Conservation (phyloP, 2,329 filamentous ascomycete genomes). For the Alternaria sp. region DNA sequence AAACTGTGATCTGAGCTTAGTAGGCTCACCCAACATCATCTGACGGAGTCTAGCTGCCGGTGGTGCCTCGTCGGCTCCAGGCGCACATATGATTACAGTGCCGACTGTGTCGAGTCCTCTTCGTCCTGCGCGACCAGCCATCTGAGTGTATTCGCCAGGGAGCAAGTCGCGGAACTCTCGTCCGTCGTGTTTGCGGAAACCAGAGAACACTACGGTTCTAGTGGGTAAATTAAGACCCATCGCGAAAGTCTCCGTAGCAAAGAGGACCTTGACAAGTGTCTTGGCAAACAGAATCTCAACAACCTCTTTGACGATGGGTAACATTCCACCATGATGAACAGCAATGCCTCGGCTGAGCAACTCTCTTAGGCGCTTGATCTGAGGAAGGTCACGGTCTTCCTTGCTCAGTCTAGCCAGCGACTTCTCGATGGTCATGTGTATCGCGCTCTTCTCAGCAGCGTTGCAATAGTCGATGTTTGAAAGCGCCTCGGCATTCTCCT, state of each 20-base stretch:
- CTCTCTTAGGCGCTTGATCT: slow-evolving; percentile 88
- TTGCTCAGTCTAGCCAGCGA: slow-evolving; percentile 90
- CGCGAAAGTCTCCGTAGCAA: slow-evolving; percentile 97
- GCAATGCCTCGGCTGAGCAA: slow-evolving; percentile 88
- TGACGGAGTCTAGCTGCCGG: slow-evolving; percentile 82
- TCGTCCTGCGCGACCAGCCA: slow-evolving; percentile 94
- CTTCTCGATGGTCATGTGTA: slow-evolving; percentile 97
- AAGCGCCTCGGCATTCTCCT: slow-evolving; percentile 94
- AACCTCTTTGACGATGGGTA: slow-evolving; percentile 97
- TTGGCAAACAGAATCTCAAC: slow-evolving; percentile 97
- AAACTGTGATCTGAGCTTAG: slow-evolving; percentile 95
- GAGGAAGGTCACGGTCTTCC: slow-evolving; percentile 88
- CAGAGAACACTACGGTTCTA: slow-evolving; percentile 95
- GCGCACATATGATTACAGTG: slow-evolving; percentile 88
- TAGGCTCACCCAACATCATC: slow-evolving; percentile 96
- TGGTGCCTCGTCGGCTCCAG: slow-evolving; percentile 86
- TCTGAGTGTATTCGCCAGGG: slow-evolving; percentile 97
- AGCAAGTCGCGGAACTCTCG: slow-evolving; percentile 89
- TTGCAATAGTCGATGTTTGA: slow-evolving; percentile 96
- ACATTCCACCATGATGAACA: slow-evolving; percentile 91
- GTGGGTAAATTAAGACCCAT: slow-evolving; percentile 98
- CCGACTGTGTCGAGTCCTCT: slow-evolving; percentile 92
- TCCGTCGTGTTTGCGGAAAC: slow-evolving; percentile 95
- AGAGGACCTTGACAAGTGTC: slow-evolving; percentile 94
- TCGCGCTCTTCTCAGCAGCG: slow-evolving; percentile 91